phyloP scores from a whole-genome alignment of 352 stramenopile genomes.

The Phytophthora podocarpi region DNA sequence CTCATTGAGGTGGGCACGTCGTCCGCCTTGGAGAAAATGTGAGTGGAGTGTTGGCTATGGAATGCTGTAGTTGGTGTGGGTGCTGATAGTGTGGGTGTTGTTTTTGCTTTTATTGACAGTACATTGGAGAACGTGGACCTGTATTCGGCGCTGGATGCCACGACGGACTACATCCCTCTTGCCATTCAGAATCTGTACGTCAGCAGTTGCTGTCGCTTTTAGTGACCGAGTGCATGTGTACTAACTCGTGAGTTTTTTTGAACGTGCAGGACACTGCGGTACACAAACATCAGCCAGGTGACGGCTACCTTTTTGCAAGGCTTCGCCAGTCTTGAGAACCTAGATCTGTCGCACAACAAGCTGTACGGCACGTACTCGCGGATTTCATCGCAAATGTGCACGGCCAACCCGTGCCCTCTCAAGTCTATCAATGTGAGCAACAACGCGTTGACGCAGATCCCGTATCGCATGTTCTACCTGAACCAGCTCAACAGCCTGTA shows the following conservation, averaged over 20 bases:
- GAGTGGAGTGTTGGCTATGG: conserved; percentile 1
- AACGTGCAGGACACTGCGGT: conserved; percentile 38
- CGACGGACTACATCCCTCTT: conserved; percentile 48
- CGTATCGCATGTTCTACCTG: conserved; percentile 53
- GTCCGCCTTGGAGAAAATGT: conserved; percentile 44
- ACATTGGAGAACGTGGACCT: conserved; percentile 52
- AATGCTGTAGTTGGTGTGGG: too few species aligned
- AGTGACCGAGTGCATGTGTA: not conserved
- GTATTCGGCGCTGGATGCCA: conserved; percentile 34
- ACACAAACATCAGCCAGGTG: conserved; percentile 50
- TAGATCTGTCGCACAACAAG: conserved; percentile 59
- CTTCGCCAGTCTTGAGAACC: conserved; percentile 45
- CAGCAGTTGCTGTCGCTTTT: not conserved
- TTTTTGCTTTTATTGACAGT: conserved; percentile 17
- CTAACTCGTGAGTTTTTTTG: not conserved
- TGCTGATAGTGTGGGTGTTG: too few species aligned
- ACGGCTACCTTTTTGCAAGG: conserved; percentile 49
- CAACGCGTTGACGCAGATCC: conserved; percentile 45
- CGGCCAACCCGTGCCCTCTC: conserved; percentile 49
- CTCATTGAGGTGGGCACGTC: conserved; percentile 46
- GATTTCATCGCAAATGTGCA: conserved; percentile 55
- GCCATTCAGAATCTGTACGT: conserved; percentile 52
- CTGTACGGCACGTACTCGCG: conserved; percentile 49
- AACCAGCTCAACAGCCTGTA: conserved; percentile 54
- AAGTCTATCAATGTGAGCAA: conserved; percentile 55